Base-by-base conservation (phyloP, 2,329 filamentous ascomycete species). In the Macrophomina tecta region DNA sequence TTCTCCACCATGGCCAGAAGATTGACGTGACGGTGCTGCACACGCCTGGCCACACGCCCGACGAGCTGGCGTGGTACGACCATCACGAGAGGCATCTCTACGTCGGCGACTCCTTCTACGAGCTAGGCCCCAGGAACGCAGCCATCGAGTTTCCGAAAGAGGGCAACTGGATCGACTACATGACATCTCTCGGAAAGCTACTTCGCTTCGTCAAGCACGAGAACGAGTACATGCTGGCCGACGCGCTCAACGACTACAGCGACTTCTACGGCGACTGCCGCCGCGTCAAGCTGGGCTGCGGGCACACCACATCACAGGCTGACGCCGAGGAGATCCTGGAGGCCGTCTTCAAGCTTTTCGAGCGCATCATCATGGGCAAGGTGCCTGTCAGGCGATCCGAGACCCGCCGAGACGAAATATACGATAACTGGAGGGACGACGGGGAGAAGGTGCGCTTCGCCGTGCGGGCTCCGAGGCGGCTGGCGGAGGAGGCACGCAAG, bases 111-210 rank as follows among this genome's bases (percentile, higher is more conserved):
- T 80, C 78, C 5, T 76, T 83, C 65, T 84, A 84, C 69, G 78
- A 81, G 63, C 71, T 72, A 14, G 71, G 73, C 0, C 72, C 73
- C n/a, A 74, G 77, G 14, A 72, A 69, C 18, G 73, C 79, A 67
- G 73, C 79, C 5, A 82, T 82, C 63, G 71, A 79, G 6, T 81
- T 80, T 63, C 77, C 80, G 0, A 55, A 56, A 42, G 70, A 73
- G 18, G 71, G 79, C 63, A 79, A 94, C 85, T 97, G 93, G 93
- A 85, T 96, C 72, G 93, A 97, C 78, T 97, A 97, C 81, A 87
- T 97, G 76, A 93, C 93, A 68, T 89, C 93, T 65, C 82, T 93
- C 74, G 92, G 91, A 1, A 87, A 91, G 46, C 83, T 97, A 56
- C 94, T 79, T 5, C 76, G 77, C 62, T 73, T 77, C 70, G 73